Base-by-base conservation (phyloP, 441 rosid species). In the Omphalea diandra region DNA sequence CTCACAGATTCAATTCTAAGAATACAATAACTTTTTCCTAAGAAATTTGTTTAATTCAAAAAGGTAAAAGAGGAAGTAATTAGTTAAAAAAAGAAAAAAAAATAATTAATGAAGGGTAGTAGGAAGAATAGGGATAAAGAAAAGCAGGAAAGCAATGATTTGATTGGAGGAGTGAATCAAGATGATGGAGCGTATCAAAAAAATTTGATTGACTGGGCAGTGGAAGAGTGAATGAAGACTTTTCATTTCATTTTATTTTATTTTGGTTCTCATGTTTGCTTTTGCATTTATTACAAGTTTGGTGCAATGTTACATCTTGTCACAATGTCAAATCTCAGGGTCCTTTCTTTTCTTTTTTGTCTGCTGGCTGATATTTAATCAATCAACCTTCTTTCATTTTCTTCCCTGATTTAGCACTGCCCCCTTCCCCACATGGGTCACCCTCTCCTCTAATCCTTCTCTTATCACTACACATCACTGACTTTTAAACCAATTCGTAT, bases 251-350 rank as follows among this genome's bases (percentile, higher is more conserved):
- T 11, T 14, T 27, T 9, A 38, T 33, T 58, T 60, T 41, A 7
- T 65, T 65, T 47, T 3, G n/a, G n/a, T n/a, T n/a, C n/a, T n/a
- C n/a, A n/a, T n/a, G n/a, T 18, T 46, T 65, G 67, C 27, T 49
- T 64, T 29, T 64, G 58, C 47, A 32, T 66, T 66, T 50, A 66
- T 66, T 66, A 66, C 35, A 22, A 47, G 67, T 62, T 22, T 41
- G 33, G 44, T 55, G 77, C 74, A 58, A 72, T 60, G 81, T 69
- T 58, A 74, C 81, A 74, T 77, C 81, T 74, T 65, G 50, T 77
- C 81, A 74, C 61, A 9, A 70, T 33, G 81, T 77, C 81, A 74
- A 73, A 73, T 74, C 75, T 57, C 65, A 47, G 63, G 35, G 46
- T 56, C 32, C 59, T 62, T 66, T 58, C 59, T 29, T 26, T 55